Conservation (phyloP, 805 yeast genomes). For the Suhomyces emberorum region DNA sequence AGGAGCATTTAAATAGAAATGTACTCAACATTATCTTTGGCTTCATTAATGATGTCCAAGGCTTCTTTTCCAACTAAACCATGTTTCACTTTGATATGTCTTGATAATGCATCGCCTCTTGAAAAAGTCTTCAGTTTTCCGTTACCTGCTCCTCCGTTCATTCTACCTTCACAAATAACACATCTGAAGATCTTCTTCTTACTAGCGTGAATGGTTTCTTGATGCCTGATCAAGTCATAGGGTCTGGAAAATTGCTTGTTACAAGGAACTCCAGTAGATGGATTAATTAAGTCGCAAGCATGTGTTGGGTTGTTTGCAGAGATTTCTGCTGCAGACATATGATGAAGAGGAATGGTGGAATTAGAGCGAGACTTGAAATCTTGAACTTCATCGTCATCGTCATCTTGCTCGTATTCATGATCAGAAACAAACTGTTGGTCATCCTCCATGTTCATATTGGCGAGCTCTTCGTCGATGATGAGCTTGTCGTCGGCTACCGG, state of each 20-base stretch:
- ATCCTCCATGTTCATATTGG: conserved; percentile 5
- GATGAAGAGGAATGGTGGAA: conserved; percentile 6
- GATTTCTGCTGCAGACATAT: conserved; percentile 30
- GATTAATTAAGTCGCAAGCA: conserved; percentile 57
- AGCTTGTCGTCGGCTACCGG: conserved; percentile 5
- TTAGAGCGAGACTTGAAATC: neutral
- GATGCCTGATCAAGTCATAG: conserved; percentile 45
- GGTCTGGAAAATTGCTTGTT: conserved; percentile 78
- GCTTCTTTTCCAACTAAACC: conserved; percentile 64
- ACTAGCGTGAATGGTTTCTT: conserved; percentile 47
- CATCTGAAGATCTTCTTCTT: conserved; percentile 45
- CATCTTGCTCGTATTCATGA: conserved; percentile 6
- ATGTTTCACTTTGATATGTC: conserved; percentile 76
- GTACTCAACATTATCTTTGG: conserved; percentile 75
- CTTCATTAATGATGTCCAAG: conserved; percentile 66
- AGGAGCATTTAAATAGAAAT: conserved; percentile 17
- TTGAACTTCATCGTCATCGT: neutral
- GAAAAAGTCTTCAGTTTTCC: conserved; percentile 48
- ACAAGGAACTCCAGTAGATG: conserved; percentile 62
- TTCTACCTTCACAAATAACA: conserved; percentile 45
- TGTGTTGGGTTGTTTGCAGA: conserved; percentile 42
- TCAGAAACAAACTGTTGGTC: conserved; percentile 5
- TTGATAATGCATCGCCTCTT: conserved; percentile 44
- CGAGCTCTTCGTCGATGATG: conserved; percentile 2
- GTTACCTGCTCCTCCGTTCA: conserved; percentile 48